Conservation (phyloP, 2,329 filamentous ascomycete species). For the Beauveria scarabaeidicola region DNA sequence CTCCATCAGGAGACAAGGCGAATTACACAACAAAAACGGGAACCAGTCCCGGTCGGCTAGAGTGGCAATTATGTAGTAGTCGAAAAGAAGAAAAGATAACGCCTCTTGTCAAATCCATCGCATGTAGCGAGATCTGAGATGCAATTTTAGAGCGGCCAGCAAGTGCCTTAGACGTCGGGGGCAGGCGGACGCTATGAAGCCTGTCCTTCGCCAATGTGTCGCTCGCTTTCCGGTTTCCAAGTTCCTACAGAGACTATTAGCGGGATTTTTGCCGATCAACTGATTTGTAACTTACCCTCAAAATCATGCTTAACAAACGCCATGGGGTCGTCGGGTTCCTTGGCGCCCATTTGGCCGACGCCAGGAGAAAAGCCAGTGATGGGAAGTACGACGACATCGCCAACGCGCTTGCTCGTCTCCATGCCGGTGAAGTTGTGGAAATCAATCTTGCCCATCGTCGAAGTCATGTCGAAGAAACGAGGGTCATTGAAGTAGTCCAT, state of each 20-base stretch:
- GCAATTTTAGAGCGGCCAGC: neutral
- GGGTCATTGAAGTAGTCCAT: conserved; percentile 92
- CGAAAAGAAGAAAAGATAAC: conserved; percentile 7
- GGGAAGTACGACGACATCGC: conserved; percentile 86
- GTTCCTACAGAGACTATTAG: conserved; percentile 43
- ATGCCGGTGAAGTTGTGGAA: conserved; percentile 88
- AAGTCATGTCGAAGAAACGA: conserved; percentile 74
- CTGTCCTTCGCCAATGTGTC: conserved; percentile 53
- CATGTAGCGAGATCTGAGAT: conserved; percentile 2
- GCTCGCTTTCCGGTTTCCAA: conserved; percentile 66
- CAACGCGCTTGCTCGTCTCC: conserved; percentile 72
- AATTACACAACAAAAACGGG: neutral
- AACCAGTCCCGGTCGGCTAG: neutral
- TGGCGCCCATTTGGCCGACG: conserved; percentile 85
- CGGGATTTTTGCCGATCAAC: neutral
- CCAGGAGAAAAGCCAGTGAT: conserved; percentile 97
- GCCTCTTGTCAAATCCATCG: conserved; percentile 6
- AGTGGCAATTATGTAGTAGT: conserved; percentile 6
- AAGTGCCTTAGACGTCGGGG: neutral
- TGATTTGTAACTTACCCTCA: conserved; percentile 55
- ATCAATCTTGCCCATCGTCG: conserved; percentile 64
- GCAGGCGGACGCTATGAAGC: neutral
- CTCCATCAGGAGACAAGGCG: neutral
- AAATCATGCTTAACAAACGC: conserved; percentile 97
- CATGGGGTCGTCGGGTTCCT: conserved; percentile 84